Conservation (phyloP, 441 rosid genomes). For the Theobroma grandiflorum region DNA sequence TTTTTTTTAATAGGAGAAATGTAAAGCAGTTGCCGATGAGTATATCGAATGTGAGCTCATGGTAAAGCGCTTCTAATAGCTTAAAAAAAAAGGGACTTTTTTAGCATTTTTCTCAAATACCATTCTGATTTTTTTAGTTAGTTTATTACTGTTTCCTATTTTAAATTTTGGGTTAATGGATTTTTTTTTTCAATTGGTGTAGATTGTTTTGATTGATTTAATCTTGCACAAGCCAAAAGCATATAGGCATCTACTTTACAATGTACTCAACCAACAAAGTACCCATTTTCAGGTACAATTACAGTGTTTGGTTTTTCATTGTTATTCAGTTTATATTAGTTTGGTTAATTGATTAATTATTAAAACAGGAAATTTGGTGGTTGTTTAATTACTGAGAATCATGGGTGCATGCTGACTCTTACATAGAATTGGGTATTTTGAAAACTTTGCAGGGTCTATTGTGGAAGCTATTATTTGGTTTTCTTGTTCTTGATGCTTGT, state of each 20-base stretch:
- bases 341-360: slow-evolving; percentile 9
- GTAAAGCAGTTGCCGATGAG: slow-evolving; percentile 78
- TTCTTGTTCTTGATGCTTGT: slow-evolving; percentile 82
- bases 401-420: slow-evolving; percentile 5
- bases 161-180: background rate
- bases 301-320: background rate
- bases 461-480: slow-evolving; percentile 66
- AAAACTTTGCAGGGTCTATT: slow-evolving; percentile 60
- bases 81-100: background rate
- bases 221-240: slow-evolving; percentile 82
- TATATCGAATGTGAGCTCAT: slow-evolving; percentile 87
- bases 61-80: slow-evolving; percentile 44
- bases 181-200: slow-evolving; percentile 17
- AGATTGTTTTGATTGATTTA: slow-evolving; percentile 87
- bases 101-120: background rate
- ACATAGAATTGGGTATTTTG: slow-evolving; percentile 22
- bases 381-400: background rate
- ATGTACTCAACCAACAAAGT: slow-evolving; percentile 59
- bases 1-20: slow-evolving; percentile 52
- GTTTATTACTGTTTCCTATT: background rate
- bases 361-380: background rate
- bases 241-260: slow-evolving; percentile 76
- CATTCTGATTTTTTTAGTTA: background rate
- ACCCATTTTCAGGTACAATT: slow-evolving; percentile 55
- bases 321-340: background rate